These are phyloP conservation scores for Pseudomassariella vexata DNA, from an alignment of 2,329 filamentous ascomycete genomes.

Conservation along the genomic window DNA sequence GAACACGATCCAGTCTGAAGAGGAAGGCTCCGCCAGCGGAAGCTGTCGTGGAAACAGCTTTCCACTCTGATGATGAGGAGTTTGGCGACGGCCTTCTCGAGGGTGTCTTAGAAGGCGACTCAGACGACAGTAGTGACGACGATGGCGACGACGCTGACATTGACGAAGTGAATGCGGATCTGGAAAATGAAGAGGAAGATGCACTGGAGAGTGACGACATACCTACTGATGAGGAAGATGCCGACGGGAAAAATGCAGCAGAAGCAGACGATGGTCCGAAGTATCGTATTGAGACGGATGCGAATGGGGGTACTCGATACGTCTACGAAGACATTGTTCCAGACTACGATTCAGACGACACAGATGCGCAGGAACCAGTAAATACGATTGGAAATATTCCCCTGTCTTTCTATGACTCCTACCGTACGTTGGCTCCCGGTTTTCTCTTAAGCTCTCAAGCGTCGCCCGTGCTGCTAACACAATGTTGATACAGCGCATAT, in stretches of 20 bases:
- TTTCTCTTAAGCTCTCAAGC: no score
- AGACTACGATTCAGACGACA: conserved; percentile 93
- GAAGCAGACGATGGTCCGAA: conserved; percentile 36
- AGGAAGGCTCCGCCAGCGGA: conserved; percentile 58
- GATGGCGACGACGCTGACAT: conserved; percentile 41
- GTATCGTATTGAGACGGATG: conserved; percentile 64
- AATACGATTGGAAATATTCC: conserved; percentile 98
- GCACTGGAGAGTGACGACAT: conserved; percentile 44
- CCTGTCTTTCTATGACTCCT: conserved; percentile 78
- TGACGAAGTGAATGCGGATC: conserved; percentile 26
- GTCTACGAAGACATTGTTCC: conserved; percentile 92
- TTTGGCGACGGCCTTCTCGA: conserved; percentile 49
- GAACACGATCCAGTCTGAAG: conserved; percentile 46
- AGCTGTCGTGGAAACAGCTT: conserved; percentile 38
- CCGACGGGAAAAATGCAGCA: conserved; percentile 31
- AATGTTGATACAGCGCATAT: no score
- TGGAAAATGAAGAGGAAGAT: conserved; percentile 30
- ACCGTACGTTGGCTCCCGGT: background rate
- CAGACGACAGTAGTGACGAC: conserved; percentile 45
- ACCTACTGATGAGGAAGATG: conserved; percentile 34
- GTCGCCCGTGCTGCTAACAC: no score
- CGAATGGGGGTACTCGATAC: conserved; percentile 86
- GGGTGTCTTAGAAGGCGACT: conserved; percentile 53
- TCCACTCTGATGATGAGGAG: conserved; percentile 58
- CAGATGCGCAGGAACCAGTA: conserved; percentile 67